phyloP scores from a whole-genome alignment of 495 filamentous ascomycete genomes.

The Podospora appendiculata region DNA sequence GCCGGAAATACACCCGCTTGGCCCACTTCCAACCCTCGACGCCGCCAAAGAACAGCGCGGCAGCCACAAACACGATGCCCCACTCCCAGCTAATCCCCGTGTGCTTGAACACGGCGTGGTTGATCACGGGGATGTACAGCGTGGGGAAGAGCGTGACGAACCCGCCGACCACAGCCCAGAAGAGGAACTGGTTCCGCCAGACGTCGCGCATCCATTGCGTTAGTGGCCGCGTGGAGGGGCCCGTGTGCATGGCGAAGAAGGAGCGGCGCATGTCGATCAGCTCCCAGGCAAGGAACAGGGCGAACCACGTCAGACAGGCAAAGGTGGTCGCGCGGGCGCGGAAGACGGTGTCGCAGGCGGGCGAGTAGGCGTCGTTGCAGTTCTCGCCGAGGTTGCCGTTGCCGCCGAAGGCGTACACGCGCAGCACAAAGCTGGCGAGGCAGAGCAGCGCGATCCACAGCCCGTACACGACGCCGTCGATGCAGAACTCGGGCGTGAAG shows the following conservation, averaged over 20 bases:
- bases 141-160: conserved; percentile 63
- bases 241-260: conserved; percentile 60
- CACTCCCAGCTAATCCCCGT: conserved; percentile 66
- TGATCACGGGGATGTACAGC: conserved; percentile 66
- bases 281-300: conserved; percentile 68
- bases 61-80: conserved; percentile 52
- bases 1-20: conserved; percentile 40
- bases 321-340: conserved; percentile 71
- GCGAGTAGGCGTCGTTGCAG: conserved; percentile 54
- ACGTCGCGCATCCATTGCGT: conserved; percentile 50
- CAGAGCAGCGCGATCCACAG: conserved; percentile 58
- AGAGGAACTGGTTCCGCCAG: conserved; percentile 66
- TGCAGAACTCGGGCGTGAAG: conserved; percentile 59
- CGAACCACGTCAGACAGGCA: conserved; percentile 64
- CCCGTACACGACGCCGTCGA: conserved; percentile 69
- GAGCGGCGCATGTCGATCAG: conserved; percentile 60
- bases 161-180: conserved; percentile 63
- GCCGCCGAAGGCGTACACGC: conserved; percentile 60
- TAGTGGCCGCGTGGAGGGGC: conserved; percentile 31
- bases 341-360: conserved; percentile 56
- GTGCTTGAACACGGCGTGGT: conserved; percentile 65
- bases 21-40: conserved; percentile 59
- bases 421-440: conserved; percentile 30
- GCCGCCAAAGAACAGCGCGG: conserved; percentile 50
- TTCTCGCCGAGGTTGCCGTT: conserved; percentile 57